Conservation (phyloP, 139 green algal species). For the Chlorella sorokiniana region DNA sequence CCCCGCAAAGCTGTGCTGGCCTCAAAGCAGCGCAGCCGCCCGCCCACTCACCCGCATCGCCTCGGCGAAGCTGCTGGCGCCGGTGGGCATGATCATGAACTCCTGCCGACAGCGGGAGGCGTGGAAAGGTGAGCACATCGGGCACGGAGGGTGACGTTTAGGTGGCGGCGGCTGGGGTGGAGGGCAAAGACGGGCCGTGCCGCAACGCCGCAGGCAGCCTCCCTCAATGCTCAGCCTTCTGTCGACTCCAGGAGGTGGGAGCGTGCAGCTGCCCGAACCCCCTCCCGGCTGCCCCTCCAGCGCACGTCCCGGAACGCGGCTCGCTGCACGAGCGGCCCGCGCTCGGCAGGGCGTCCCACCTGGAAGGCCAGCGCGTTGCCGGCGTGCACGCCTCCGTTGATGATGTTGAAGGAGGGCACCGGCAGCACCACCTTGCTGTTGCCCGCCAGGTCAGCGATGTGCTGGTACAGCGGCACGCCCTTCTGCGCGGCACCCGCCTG, state of each 20-base stretch:
- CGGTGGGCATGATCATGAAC: slow-evolving; percentile 99
- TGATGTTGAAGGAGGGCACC: slow-evolving; percentile 99
- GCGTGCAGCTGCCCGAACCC: no score
- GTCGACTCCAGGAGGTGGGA: no score
- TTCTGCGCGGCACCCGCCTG: slow-evolving; percentile 94
- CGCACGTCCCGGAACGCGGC: no score
- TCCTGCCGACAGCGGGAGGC: slow-evolving; percentile 63
- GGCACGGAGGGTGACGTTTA: no score
- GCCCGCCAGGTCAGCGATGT: slow-evolving; percentile 90
- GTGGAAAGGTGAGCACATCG: no score
- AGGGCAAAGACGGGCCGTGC: no score
- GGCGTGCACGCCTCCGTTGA: slow-evolving; percentile 97
- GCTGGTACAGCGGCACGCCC: slow-evolving; percentile 94
- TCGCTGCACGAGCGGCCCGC: no score
- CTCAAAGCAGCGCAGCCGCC: not conserved
- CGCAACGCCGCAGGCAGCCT: no score
- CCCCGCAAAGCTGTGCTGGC: not conserved
- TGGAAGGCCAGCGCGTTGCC: slow-evolving; percentile 98
- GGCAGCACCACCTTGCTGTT: slow-evolving; percentile 96
- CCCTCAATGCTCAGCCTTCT: no score
- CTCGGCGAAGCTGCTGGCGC: slow-evolving; percentile 86
- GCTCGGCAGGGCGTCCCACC: not conserved
- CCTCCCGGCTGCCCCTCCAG: no score
- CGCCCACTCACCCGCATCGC: slow-evolving; percentile 94
- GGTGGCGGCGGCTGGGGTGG: no score